Conservation (phyloP, 495 filamentous ascomycete species). For the Zalerion maritima region DNA sequence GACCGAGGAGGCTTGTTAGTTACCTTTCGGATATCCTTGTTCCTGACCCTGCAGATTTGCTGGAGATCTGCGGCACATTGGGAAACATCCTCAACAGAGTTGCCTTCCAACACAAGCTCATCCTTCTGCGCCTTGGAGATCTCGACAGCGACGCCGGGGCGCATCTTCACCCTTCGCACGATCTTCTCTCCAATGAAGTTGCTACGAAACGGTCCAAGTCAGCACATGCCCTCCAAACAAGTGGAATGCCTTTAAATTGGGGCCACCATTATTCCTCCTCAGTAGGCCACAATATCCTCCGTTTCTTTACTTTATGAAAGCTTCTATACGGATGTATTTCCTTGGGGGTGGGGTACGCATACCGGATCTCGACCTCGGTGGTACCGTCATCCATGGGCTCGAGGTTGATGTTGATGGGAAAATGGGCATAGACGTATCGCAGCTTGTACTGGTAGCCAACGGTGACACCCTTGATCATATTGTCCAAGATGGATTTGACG, state of each 20-base stretch:
- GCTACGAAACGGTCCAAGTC: constrained; percentile 30
- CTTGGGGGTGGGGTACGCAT: constrained; percentile 19
- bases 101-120: constrained; percentile 82
- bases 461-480: constrained; percentile 94
- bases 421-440: constrained; percentile 99
- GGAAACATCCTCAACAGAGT: constrained; percentile 91
- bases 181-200: constrained; percentile 99
- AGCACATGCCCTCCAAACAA: constrained; percentile 12
- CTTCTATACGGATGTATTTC: not conserved
- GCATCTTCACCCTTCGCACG: constrained; percentile 79
- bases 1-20: constrained; percentile 1
- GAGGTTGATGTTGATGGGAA: constrained; percentile 99
- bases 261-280: constrained; percentile 4
- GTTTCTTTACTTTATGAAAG: not conserved
- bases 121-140: constrained; percentile 88
- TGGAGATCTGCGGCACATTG: constrained; percentile 98
- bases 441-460: constrained; percentile 99
- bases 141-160: constrained; percentile 76
- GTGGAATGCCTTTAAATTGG: not conserved
- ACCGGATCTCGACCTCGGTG: constrained; percentile 93
- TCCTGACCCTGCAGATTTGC: constrained; percentile 95
- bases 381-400: constrained; percentile 86
- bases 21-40: constrained; percentile 99
- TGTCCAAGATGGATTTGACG: constrained; percentile 93
- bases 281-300: not conserved